A percentile compares a stretch with the other conserved stretches of the same genome.
Conservation (phyloP, 306 rosid species). For the Rosa chinensis region DNA sequence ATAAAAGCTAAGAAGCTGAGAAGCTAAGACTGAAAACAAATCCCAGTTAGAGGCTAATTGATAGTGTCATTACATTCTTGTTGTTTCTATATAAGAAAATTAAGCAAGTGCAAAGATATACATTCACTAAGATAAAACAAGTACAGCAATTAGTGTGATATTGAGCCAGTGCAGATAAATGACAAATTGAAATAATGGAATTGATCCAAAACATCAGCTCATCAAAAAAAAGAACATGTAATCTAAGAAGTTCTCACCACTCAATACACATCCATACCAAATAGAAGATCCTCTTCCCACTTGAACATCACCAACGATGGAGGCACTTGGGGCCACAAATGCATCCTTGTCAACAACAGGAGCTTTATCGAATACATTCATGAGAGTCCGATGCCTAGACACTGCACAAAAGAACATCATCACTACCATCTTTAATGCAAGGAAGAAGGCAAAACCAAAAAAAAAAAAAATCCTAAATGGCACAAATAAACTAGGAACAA, state of each 20-base stretch:
- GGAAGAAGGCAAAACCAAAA: neutral
- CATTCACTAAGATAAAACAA: neutral
- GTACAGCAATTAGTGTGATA: neutral
- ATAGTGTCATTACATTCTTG: too few relatives aligned
- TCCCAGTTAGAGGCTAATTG: too few relatives aligned
- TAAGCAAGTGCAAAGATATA: too few relatives aligned
- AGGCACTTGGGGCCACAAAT: slow-evolving; percentile 90
- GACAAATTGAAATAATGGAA: neutral
- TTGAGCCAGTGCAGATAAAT: neutral
- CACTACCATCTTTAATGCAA: neutral
- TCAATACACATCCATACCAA: slow-evolving; percentile 95
- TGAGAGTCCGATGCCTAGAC: slow-evolving; percentile 86
- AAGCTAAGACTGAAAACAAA: too few relatives aligned
- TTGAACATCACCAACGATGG: slow-evolving; percentile 73
- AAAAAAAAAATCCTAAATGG: too few relatives aligned
- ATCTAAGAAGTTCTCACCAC: slow-evolving; percentile 50
- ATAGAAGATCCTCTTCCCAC: slow-evolving; percentile 77
- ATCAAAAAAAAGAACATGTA: neutral
- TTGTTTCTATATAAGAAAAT: too few relatives aligned
- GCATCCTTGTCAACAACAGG: slow-evolving; percentile 78
- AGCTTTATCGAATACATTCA: slow-evolving; percentile 79
- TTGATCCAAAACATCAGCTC: neutral
- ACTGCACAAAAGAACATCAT: slow-evolving; percentile 39
- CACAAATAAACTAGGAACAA: too few relatives aligned
- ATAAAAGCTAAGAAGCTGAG: too few relatives aligned